Evolutionary conservation across 2,329 filamentous ascomycete species (phyloP).

Genomic region (Nemania sp.): DNA sequence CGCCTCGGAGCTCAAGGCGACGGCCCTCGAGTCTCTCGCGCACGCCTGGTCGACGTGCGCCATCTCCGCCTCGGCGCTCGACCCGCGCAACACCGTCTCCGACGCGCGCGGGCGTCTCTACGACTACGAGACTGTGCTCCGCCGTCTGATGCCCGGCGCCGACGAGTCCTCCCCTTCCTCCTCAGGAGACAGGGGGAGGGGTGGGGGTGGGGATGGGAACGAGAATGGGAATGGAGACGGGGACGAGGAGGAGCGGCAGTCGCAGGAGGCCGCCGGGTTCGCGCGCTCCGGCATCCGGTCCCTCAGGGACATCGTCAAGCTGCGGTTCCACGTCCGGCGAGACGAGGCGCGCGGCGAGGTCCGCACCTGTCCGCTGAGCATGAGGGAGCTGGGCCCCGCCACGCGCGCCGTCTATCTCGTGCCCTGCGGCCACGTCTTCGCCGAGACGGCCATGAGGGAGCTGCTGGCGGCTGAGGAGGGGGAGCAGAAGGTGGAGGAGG

Average conservation of each 20-base stretch:
- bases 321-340: conserved; percentile 63
- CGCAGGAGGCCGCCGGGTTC: conserved; percentile 43
- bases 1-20: conserved; percentile 85
- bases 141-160: conserved; percentile 59
- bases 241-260: conserved; percentile 15
- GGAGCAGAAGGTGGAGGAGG: background rate
- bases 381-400: conserved; percentile 79
- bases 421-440: conserved; percentile 94
- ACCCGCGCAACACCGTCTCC: conserved; percentile 74
- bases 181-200: background rate
- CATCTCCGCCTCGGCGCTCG: conserved; percentile 77
- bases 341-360: conserved; percentile 55
- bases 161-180: conserved; percentile 44
- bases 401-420: conserved; percentile 87
- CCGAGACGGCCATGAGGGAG: conserved; percentile 82
- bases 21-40: conserved; percentile 79
- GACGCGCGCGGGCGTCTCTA: conserved; percentile 85
- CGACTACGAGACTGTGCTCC: conserved; percentile 89
- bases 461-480: conserved; percentile 49
- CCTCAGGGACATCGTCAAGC: conserved; percentile 82
- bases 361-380: conserved; percentile 85
- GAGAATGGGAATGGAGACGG: too few species aligned
- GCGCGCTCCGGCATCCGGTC: conserved; percentile 69
- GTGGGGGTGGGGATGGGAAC: too few species aligned
- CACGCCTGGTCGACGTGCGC: conserved; percentile 89